Conservation (phyloP, 2,329 filamentous ascomycete genomes). For the Fusarium sp. region DNA sequence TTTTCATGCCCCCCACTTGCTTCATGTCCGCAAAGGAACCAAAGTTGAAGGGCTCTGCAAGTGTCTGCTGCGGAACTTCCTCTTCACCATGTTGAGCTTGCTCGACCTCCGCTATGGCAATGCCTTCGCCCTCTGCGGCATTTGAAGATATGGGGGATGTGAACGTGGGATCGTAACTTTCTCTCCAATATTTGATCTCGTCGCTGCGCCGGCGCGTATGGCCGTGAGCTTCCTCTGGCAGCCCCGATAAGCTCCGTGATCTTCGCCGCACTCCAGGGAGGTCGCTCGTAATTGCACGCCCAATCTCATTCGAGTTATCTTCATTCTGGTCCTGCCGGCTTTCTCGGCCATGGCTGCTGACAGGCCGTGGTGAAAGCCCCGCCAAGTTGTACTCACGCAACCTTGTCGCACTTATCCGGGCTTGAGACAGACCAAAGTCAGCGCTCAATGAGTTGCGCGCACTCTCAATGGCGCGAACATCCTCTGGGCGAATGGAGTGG, state of each 20-base stretch:
- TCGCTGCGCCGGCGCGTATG: conserved; percentile 68
- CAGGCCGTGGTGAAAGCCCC: conserved; percentile 71
- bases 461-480: conserved; percentile 66
- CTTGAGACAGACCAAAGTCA: conserved; percentile 57
- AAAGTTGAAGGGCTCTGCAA: conserved; percentile 68
- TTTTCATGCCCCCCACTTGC: conserved; percentile 67
- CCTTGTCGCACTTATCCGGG: conserved; percentile 48
- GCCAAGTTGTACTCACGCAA: conserved; percentile 59
- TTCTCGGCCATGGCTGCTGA: conserved; percentile 69
- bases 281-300: conserved; percentile 72
- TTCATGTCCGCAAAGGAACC: conserved; percentile 61
- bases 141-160: conserved; percentile 66
- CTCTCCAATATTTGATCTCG: conserved; percentile 74
- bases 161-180: conserved; percentile 67
- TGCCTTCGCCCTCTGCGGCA: conserved; percentile 56
- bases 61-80: conserved; percentile 53
- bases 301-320: conserved; percentile 68
- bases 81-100: conserved; percentile 50
- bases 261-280: conserved; percentile 64
- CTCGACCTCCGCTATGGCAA: conserved; percentile 49
- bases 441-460: conserved; percentile 66
- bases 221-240: conserved; percentile 56
- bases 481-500: conserved; percentile 70
- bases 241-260: conserved; percentile 70
- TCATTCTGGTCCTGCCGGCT: conserved; percentile 55